Base-by-base conservation (phyloP, 2,329 filamentous ascomycete genomes). In the Aspergillus sp. region DNA sequence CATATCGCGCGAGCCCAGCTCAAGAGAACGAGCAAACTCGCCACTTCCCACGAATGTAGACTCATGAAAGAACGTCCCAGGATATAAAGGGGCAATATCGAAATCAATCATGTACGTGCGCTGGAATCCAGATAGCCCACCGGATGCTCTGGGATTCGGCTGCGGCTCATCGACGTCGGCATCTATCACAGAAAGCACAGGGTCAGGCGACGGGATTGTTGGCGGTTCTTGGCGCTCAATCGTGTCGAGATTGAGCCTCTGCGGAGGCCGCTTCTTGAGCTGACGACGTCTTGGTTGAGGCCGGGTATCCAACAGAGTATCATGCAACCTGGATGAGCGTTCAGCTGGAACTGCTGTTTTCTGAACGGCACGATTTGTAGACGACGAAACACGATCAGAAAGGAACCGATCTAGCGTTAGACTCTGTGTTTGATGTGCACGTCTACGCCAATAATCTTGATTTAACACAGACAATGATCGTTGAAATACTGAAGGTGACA, bases 1-100 rank as follows among this genome's bases (percentile, higher is more conserved):
- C 22, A 81, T 50, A 52, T 77, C 61, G 37, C 74, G 64, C 5
- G 60, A 54, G 17, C 47, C 44, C 9, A 76, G 15, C 9, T 63
- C 52, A 4, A 83, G 53, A 32, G 73, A 73, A 32, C 67, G 69
- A 13, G 63, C 59, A 42, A 83, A 73, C 22, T 77, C 74, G 3
- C 77, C 78, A 53, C 78, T 79, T 23, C 81, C 80, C 49, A 83
- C 68, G 50, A 83, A 79, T 4, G 79, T 81, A 41, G 67, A 71
- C 39, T 73, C 63, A 51, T 79, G 76, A 52, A 82, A 83, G 55
- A 74, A 81, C 0, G 76, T 80, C 1, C 75, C 79, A 5, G 68
- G 51, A 7, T 64, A 66, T 6, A 83, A 60, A 20, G 77, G 74
- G 4, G 59, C 59, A 7, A 80, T 62, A 45, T 77, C 76, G 49